Evolutionary conservation across 2,329 filamentous ascomycete species (phyloP).

Genomic region (Ophiostoma ips): DNA sequence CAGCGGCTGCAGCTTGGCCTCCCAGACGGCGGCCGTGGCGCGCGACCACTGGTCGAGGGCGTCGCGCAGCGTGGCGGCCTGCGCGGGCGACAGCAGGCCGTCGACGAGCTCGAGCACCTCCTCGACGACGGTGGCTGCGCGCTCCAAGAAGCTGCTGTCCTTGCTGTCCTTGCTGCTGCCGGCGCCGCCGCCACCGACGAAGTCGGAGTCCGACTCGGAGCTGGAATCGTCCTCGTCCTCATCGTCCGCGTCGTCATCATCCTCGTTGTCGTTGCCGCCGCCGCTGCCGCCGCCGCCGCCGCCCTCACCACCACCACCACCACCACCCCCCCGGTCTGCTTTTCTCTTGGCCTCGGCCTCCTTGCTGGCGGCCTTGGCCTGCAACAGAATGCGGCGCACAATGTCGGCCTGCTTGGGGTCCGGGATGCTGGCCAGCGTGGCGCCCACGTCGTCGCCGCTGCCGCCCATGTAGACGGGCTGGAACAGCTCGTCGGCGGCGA

Average conservation of each 20-base stretch:
- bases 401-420: background rate
- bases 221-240: background rate
- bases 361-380: background rate
- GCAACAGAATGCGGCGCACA: background rate
- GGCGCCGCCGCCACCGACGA: background rate
- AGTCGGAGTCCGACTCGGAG: background rate
- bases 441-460: background rate
- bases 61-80: background rate
- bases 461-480: constrained; percentile 3
- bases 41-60: background rate
- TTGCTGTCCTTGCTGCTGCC: background rate
- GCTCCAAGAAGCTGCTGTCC: background rate
- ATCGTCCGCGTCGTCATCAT: background rate
- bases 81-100: background rate
- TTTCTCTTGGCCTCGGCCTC: background rate
- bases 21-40: background rate
- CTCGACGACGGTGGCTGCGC: background rate
- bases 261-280: too few relatives aligned
- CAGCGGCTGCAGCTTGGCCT: background rate
- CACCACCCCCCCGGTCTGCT: too few relatives aligned
- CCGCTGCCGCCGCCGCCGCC: too few relatives aligned
- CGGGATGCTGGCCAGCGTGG: background rate
- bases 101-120: background rate
- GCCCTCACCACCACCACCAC: too few relatives aligned
- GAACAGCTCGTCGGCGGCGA: background rate